Evolutionary conservation across 805 yeast genomes (phyloP).

Genomic region (Zygotorulaspora danielsina): DNA sequence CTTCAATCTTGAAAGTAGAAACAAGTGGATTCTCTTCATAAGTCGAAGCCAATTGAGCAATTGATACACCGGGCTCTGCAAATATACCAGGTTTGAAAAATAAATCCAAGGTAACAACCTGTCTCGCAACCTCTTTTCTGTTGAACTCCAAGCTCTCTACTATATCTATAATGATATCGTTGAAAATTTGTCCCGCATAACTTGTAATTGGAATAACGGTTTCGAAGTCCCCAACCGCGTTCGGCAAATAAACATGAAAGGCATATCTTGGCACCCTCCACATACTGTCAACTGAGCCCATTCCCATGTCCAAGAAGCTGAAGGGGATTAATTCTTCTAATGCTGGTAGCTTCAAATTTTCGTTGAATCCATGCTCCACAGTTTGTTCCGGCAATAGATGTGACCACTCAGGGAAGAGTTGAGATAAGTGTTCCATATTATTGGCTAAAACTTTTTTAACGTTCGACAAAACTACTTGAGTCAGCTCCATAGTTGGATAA

Average conservation of each 20-base stretch:
- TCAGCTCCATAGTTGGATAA: conserved; percentile 47
- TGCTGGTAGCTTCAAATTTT: conserved; percentile 37
- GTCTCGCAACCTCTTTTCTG: conserved; percentile 80
- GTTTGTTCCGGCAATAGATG: conserved; percentile 36
- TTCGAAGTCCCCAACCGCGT: conserved; percentile 49
- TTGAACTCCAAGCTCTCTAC: conserved; percentile 82
- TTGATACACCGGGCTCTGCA: conserved; percentile 68
- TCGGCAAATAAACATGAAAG: conserved; percentile 56
- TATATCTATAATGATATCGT: conserved; percentile 72
- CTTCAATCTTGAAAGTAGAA: conserved; percentile 89
- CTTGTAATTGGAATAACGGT: conserved; percentile 57
- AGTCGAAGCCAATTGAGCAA: conserved; percentile 58
- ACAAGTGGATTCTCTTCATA: conserved; percentile 39
- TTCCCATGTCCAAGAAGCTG: conserved; percentile 35
- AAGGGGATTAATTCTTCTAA: conserved; percentile 35
- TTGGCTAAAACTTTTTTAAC: conserved; percentile 38
- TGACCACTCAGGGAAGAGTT: conserved; percentile 39
- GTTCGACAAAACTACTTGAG: conserved; percentile 51
- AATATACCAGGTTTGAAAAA: conserved; percentile 66
- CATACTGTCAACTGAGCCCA: conserved; percentile 56
- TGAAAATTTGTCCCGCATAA: conserved; percentile 57
- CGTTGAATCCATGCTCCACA: conserved; percentile 32
- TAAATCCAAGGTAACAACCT: conserved; percentile 65
- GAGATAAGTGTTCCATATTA: conserved; percentile 40
- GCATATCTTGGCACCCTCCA: conserved; percentile 63